Evolutionary conservation across 225 moss, liverwort and hornwort genomes (phyloP), one percentile per base, ranked within the genome.

Genomic region (Marchantia polymorpha): DNA sequence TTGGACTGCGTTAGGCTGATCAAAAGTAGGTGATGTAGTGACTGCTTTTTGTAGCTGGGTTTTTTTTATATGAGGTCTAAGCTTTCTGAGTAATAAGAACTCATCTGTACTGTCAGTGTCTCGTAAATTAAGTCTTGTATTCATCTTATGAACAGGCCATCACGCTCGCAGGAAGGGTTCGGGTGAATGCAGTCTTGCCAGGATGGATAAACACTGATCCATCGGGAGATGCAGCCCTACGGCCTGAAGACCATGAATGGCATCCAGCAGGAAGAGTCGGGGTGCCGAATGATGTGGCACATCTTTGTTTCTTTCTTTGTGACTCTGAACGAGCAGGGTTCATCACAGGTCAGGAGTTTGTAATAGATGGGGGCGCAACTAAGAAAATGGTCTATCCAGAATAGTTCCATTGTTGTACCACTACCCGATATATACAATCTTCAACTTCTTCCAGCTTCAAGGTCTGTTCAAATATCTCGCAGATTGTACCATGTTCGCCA

Each of bases 301-400:
- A 90, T 77, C 78, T 92, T 78, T 92, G 89, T 78, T 76, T 89
- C 65, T 90, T 92, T 64, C 81, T 90, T 77, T 90, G 89, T 84
- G 92, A 92, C 76, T 81, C 89, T 77, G 55, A 65, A 65, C 80
- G 87, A 52, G 86, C 87, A 64, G 89, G 90, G 26, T 92, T 90
- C 81, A 76, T 90, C 50, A 92, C 90, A 29, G 92, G 89, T 61
- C 90, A 92, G 76, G 83, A 91, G 72, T 88, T 89, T 81, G 86
- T 89, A n/a, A 56, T 91, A n/a, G 91, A 91, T 80, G 91, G 91
- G 25, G 89, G 91, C 55, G 88, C 82, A 12, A 82, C 86, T 52
- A 89, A 88, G 46, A 91, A 89, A 79, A 91, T 91, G 91, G 81
- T 91, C 5, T 91, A 91, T 68, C 88, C 91, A 60, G 80, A 81